Evolutionary conservation across 768 basidiomycete genomes (phyloP).

Genomic region (Rhizopogon vesiculosus): DNA sequence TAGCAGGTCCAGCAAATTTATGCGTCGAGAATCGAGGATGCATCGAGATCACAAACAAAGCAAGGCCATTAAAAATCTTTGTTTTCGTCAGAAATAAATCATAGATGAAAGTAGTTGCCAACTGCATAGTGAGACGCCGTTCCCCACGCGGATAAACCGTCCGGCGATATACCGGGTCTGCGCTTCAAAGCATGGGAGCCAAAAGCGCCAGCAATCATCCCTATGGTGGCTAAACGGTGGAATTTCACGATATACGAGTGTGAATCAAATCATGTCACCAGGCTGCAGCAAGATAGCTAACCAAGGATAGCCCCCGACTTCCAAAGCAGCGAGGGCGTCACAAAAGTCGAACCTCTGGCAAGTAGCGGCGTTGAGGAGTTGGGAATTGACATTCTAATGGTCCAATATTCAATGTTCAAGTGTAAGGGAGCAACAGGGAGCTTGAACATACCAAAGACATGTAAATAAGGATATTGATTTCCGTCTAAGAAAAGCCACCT

Average conservation of each 20-base stretch:
- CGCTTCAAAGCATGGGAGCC: constrained; percentile 59
- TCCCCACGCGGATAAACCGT: constrained; percentile 54
- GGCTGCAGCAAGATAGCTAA: constrained; percentile 14
- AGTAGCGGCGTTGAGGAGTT: constrained; percentile 27
- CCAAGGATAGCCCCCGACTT: constrained; percentile 39
- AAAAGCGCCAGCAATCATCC: constrained; percentile 62
- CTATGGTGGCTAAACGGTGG: constrained; percentile 32
- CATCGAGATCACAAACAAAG: constrained; percentile 54
- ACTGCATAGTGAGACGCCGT: constrained; percentile 65
- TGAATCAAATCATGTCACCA: not conserved
- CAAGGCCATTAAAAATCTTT: constrained; percentile 69
- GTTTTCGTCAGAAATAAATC: constrained; percentile 6
- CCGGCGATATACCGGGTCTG: constrained; percentile 42
- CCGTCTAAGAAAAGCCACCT: not conserved
- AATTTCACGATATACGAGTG: not conserved
- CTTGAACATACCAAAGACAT: too few relatives aligned
- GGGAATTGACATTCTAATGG: constrained; percentile 12
- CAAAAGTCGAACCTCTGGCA: constrained; percentile 5
- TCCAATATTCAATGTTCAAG: too few relatives aligned
- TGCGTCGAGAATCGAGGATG: constrained; percentile 58
- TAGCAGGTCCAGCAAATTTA: constrained; percentile 64
- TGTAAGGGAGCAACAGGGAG: too few relatives aligned
- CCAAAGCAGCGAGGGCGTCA: constrained; percentile 31
- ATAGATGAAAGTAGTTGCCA: constrained; percentile 13
- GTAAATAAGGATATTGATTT: too few relatives aligned